These are phyloP conservation scores for Cenchrus fungigraminus DNA, from an alignment of 176 grass and related monocot genomes.

Conservation along the genomic window DNA sequence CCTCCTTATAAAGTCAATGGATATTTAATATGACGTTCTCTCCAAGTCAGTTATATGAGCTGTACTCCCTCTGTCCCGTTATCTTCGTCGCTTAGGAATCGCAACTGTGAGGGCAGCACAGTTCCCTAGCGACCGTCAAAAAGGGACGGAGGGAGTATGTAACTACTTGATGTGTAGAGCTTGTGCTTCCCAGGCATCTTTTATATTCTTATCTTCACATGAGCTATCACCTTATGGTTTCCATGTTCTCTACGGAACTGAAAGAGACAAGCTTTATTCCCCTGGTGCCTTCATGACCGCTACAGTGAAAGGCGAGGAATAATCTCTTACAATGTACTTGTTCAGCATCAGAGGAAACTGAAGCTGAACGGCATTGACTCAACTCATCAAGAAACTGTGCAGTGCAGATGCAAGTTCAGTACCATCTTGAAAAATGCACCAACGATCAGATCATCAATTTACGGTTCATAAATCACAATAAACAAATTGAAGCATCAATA, in stretches of 20 bases:
- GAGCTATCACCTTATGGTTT: conserved; percentile 13
- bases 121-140: too few species aligned
- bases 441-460: not conserved
- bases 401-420: not conserved
- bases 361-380: not conserved
- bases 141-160: too few species aligned
- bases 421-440: not conserved
- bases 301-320: conserved; percentile 30
- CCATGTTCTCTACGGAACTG: conserved; percentile 32
- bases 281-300: not conserved
- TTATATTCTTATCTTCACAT: conserved; percentile 38
- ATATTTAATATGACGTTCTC: not conserved
- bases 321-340: conserved; percentile 27
- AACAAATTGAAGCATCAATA: not conserved
- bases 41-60: not conserved
- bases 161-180: not conserved
- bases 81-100: too few species aligned
- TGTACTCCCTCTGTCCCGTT: too few species aligned
- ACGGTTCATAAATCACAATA: not conserved
- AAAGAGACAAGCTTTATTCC: conserved; percentile 32
- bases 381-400: not conserved
- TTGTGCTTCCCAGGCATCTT: not conserved
- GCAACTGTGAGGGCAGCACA: too few species aligned
- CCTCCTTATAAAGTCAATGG: not conserved
- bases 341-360: conserved; percentile 20